Evolutionary conservation across 305 asterid genomes (phyloP).

Genomic region (Solanum aculeatissimum): DNA sequence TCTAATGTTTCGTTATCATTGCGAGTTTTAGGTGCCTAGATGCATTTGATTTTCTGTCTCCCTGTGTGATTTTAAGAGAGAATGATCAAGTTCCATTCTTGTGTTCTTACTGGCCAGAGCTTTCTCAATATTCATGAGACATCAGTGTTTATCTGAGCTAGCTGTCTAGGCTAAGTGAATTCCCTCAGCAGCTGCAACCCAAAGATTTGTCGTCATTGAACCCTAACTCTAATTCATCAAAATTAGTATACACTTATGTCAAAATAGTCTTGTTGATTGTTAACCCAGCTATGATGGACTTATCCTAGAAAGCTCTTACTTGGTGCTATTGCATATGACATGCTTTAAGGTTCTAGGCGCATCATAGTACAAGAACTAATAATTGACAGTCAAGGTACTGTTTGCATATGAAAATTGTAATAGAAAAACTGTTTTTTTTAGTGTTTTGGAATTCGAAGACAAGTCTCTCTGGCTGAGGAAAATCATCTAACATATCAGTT

Average conservation of each 20-base stretch:
- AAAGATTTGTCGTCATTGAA: not conserved
- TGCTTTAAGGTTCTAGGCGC: not conserved
- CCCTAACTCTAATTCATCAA: not conserved
- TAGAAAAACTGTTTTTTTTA: not conserved
- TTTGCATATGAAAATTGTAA: not conserved
- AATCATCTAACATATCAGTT: not conserved
- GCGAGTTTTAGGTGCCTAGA: not conserved
- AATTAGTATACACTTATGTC: not conserved
- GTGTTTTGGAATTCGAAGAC: not conserved
- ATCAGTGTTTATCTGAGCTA: not conserved
- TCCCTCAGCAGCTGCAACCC: not conserved
- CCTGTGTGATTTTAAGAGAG: not conserved
- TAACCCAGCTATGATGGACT: not conserved
- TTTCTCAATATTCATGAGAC: not conserved
- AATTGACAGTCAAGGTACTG: not conserved
- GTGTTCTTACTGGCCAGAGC: not conserved
- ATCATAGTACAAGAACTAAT: not conserved
- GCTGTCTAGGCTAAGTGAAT: not conserved
- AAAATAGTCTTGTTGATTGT: not conserved
- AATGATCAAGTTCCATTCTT: not conserved
- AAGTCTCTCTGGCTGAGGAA: not conserved
- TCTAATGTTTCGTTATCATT: not conserved
- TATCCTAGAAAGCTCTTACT: not conserved
- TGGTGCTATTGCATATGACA: not conserved
- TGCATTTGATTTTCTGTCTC: not conserved